phyloP scores from a whole-genome alignment of 2,329 filamentous ascomycete genomes.

The Helotiales sp. region DNA sequence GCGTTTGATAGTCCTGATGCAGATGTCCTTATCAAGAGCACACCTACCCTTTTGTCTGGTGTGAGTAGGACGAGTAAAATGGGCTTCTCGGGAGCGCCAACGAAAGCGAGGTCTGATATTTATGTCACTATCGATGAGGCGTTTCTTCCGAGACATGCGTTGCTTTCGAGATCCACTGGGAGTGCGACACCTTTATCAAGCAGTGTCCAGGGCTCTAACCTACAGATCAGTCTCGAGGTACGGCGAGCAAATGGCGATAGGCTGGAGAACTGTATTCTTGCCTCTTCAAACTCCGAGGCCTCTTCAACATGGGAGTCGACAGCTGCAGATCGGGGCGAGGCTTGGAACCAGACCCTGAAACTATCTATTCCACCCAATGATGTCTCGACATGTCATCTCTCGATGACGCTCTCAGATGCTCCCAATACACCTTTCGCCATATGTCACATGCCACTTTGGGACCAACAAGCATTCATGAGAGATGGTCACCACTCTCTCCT shows the following conservation, averaged over 20 bases:
- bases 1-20: conserved; percentile 77
- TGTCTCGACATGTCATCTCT: conserved; percentile 79
- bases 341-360: conserved; percentile 86
- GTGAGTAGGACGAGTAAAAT: conserved; percentile 83
- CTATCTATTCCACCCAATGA: conserved; percentile 77
- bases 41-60: conserved; percentile 82
- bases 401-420: conserved; percentile 85
- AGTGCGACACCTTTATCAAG: conserved; percentile 70
- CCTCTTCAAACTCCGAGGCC: conserved; percentile 76
- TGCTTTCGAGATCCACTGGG: conserved; percentile 67
- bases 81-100: conserved; percentile 90
- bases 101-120: conserved; percentile 87
- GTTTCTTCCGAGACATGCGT: conserved; percentile 72
- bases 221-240: conserved; percentile 89
- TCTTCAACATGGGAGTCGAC: conserved; percentile 88
- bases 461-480: conserved; percentile 82
- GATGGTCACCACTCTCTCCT: conserved; percentile 81
- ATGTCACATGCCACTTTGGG: conserved; percentile 92
- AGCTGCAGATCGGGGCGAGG: conserved; percentile 73
- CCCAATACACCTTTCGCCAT: conserved; percentile 88
- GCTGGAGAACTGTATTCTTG: conserved; percentile 84
- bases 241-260: conserved; percentile 75
- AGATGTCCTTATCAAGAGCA: conserved; percentile 78
- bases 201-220: conserved; percentile 65
- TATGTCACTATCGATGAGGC: conserved; percentile 85